Evolutionary conservation across 2,329 filamentous ascomycete species (phyloP), one percentile per base, ranked within the genome.

Genomic region (Cucurbitaria berberidis): DNA sequence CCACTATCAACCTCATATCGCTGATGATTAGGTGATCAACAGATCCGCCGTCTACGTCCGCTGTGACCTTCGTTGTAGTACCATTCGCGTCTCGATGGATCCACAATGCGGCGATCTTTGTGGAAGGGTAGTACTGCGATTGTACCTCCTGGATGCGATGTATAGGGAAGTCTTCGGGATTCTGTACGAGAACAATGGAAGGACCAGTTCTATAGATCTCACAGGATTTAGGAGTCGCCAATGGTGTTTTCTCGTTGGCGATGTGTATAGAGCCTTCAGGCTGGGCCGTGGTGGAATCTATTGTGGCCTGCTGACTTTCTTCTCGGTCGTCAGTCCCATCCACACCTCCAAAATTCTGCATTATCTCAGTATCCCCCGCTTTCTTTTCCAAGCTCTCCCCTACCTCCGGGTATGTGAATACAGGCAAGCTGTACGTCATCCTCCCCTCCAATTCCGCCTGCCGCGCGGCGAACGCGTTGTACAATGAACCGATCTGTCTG

Each of bases 1-100:
- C 53, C 0, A 32, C 38, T n/a, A 66, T 59, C 16, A 60, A 29
- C 0, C 50, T 51, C 1, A 19, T 11, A 19, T 59, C 50, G 10
- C 48, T 52, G 32, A 66, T 64, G 24, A 60, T 1, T 3, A 66
- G 40, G 19, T 62, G 53, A 21, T 64, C 45, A 32, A 62, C 47
- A 0, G 60, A 55, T 9, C 63, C 59, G 10, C 57, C 48, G 6
- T 57, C 46, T 8, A 64, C 21, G 21, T 62, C 55, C 6, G 51
- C 55, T 15, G 50, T 59, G 9, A 62, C 61, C 36, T 56, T 53
- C 4, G 21, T 52, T 5, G 59, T 39, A 1, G 48, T n/a, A 1
- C 46, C 41, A 2, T 46, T 21, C 0, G 26, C 13, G 15, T 51
- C 42, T 16, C 46, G 43, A 9, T 63, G 56, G 3, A 44, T 13